These are phyloP conservation scores for Geotrichum fermentans DNA, from an alignment of 1,139 yeast genomes.

Conservation along the genomic window DNA sequence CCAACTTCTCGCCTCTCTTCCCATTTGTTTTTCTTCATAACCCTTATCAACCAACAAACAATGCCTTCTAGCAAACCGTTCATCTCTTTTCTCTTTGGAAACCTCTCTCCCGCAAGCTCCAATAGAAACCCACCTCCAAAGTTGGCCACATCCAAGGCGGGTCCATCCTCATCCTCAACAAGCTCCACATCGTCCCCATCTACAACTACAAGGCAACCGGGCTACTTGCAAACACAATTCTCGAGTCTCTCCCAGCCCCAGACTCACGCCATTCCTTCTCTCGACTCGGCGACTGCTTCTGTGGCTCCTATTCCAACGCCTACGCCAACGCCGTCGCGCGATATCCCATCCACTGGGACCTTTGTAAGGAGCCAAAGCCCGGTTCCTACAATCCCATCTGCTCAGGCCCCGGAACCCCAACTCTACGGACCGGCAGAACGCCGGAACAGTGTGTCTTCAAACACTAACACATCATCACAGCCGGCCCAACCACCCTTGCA, in stretches of 20 bases:
- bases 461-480: conserved; percentile 7
- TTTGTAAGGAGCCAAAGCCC: neutral
- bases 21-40: too few species aligned
- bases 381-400: neutral
- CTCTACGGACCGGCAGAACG: conserved; percentile 2
- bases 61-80: conserved; percentile 34
- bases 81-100: conserved; percentile 32
- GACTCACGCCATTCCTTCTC: neutral
- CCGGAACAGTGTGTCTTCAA: neutral
- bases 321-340: neutral
- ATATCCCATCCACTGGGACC: neutral
- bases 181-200: conserved; percentile 4
- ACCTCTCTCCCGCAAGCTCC: conserved; percentile 18
- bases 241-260: neutral
- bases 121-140: conserved; percentile 9
- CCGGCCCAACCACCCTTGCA: conserved; percentile 7
- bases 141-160: conserved; percentile 5
- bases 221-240: neutral
- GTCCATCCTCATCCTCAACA: conserved; percentile 12
- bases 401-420: neutral
- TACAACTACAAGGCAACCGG: neutral
- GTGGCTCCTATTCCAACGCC: neutral
- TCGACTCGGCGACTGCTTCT: neutral
- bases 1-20: too few species aligned
- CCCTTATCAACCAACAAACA: too few species aligned